These are phyloP conservation scores for Mucor lusitanicus DNA, from an alignment of 371 early-diverging fungal species.

Conservation along the genomic window DNA sequence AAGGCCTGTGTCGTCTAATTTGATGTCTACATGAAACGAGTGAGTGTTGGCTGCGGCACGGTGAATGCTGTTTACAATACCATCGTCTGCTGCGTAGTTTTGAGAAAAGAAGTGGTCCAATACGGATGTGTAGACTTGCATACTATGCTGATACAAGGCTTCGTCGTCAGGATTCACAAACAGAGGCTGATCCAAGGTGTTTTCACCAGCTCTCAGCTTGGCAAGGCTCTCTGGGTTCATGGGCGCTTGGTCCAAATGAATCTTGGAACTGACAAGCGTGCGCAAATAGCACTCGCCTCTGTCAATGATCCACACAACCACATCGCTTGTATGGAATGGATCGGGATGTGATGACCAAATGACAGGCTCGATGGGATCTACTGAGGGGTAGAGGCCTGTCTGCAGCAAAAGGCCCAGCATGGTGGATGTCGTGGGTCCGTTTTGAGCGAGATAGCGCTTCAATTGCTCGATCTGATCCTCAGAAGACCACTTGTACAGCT, in stretches of 20 bases:
- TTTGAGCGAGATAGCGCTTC: neutral
- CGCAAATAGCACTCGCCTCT: neutral
- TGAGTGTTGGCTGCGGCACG: too few species aligned
- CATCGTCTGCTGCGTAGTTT: neutral
- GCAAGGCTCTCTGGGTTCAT: neutral
- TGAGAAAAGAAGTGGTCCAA: neutral
- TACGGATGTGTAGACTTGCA: neutral
- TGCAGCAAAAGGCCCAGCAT: neutral
- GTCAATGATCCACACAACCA: conserved; percentile 18
- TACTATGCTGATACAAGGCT: neutral
- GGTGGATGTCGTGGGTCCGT: neutral
- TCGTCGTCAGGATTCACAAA: neutral
- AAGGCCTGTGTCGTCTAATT: neutral
- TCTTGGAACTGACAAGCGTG: conserved; percentile 8
- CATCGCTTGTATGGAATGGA: conserved; percentile 8
- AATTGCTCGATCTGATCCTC: neutral
- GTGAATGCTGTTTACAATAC: neutral
- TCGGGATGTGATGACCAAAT: conserved; percentile 13
- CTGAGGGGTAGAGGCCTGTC: neutral
- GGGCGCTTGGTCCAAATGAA: neutral
- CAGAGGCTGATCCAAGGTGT: neutral
- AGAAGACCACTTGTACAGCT: neutral
- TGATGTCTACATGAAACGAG: neutral
- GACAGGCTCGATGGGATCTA: neutral
- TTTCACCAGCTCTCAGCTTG: neutral